Evolutionary conservation across 257 asterid genomes (phyloP), one percentile per base, ranked within the genome.

Genomic region (Fraxinus cuspidata): DNA sequence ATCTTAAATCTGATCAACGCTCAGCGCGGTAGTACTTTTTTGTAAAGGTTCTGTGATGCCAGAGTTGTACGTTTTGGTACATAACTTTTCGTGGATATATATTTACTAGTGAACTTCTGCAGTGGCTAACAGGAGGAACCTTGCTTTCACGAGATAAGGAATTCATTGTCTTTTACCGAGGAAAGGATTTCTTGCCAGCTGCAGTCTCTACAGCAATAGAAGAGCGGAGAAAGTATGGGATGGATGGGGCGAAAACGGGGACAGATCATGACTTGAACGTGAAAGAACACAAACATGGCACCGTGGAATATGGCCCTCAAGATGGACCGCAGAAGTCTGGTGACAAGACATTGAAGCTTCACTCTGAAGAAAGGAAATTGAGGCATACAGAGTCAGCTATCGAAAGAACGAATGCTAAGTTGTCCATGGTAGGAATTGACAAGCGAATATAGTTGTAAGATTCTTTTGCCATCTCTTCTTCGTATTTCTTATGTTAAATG

Each of bases 161-260:
- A 83, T 96, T 86, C 86, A 87, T 96, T 87, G 92, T 88, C 86
- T 81, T 96, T 72, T 96, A 96, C 79, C 90, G 99, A 74, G 99
- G 99, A 75, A 96, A 96, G 87, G 98, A 96, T 83, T 96, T 96
- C 85, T 83, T 96, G 83, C 97, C 99, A n/a, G 85, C 93, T 81
- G 89, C 96, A 29, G 97, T 88, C 74, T 92, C 99, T 82, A 90
- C 91, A 74, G 99, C 97, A 76, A 87, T 96, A 78, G 95, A 89
- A 84, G 88, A 88, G 85, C 86, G 94, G 77, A 90, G 98, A 83
- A 92, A 85, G 73, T 66, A 74, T 80, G 88, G 73, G 79, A 80
- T 84, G 38, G 79, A 79, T 76, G 69, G 76, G 64, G 81, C 77
- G 68, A 74, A 80, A 82, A 74, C 81, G 51, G 72, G 77, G 73